Evolutionary conservation across 345 rosid species (phyloP).

Genomic region (Heritiera fomes): DNA sequence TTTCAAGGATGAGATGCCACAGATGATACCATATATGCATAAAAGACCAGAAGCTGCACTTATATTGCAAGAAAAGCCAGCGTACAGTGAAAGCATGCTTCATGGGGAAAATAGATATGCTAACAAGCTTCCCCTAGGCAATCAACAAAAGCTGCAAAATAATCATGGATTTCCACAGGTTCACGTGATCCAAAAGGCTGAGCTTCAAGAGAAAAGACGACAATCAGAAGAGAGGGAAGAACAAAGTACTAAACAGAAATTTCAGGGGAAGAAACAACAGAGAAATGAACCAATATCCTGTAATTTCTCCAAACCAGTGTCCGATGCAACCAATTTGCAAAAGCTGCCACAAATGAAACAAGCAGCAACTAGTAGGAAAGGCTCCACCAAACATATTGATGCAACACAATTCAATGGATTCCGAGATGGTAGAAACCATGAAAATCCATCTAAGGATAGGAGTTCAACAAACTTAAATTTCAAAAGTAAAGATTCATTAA

Average conservation of each 20-base stretch:
- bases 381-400: constrained; percentile 29
- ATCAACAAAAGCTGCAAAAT: constrained; percentile 32
- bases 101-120: constrained; percentile 35
- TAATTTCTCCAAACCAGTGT: constrained; percentile 31
- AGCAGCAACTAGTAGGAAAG: constrained; percentile 37
- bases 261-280: constrained; percentile 11
- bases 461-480: constrained; percentile 19
- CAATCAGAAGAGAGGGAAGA: too few relatives aligned
- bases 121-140: constrained; percentile 29
- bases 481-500: constrained; percentile 25
- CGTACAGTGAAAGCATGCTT: constrained; percentile 22
- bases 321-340: constrained; percentile 29
- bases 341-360: constrained; percentile 35
- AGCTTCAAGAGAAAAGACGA: too few relatives aligned
- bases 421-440: too few relatives aligned
- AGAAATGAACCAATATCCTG: constrained; percentile 28
- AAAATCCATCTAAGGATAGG: constrained; percentile 19
- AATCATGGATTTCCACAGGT: background rate
- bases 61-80: constrained; percentile 31
- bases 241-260: constrained; percentile 27
- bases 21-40: constrained; percentile 22
- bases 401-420: background rate
- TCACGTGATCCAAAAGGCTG: too few relatives aligned
- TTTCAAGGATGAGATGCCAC: constrained; percentile 38
- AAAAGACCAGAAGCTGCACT: constrained; percentile 33